Evolutionary conservation across 2,329 filamentous ascomycete species (phyloP).

Genomic region (Trichoderma brevicompactum): DNA sequence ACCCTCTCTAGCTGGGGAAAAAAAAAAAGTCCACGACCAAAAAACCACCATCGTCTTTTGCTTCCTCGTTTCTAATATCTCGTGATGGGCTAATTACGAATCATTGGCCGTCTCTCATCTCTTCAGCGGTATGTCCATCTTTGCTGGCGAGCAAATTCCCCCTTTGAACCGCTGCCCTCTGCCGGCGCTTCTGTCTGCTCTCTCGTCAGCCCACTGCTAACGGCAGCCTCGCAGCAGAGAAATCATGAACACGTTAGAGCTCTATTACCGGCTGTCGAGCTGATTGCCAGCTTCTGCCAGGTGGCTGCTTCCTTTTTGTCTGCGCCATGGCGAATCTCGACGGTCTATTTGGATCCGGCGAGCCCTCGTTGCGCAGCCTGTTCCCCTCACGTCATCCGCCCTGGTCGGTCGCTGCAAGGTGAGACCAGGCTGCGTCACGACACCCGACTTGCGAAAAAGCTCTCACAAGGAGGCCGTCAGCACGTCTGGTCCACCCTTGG

Average conservation of each 20-base stretch:
- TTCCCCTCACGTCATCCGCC: constrained; percentile 25
- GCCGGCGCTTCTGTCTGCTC: too few species aligned
- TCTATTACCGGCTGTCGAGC: not conserved
- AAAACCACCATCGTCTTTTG: not conserved
- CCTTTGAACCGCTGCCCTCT: too few species aligned
- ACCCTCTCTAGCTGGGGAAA: constrained; percentile 7
- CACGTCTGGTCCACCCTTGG: not conserved
- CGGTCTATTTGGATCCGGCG: not conserved
- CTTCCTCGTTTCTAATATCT: not conserved
- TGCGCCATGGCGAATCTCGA: constrained; percentile 14
- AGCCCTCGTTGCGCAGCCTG: constrained; percentile 14
- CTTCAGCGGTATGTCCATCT: too few species aligned
- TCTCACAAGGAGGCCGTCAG: not conserved
- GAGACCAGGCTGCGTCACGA: constrained; percentile 27
- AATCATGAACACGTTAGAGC: not conserved
- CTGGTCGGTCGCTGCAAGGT: constrained; percentile 7
- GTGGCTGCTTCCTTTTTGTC: not conserved
- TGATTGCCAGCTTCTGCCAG: not conserved
- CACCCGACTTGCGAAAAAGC: constrained; percentile 2
- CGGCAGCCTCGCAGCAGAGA: constrained; percentile 5
- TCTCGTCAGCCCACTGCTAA: too few species aligned
- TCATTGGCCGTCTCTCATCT: too few species aligned
- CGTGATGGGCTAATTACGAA: not conserved
- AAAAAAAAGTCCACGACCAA: constrained; percentile 10
- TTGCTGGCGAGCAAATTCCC: too few species aligned